These are phyloP conservation scores for Amanita subjunquillea DNA, from an alignment of 768 basidiomycete species.

Conservation along the genomic window DNA sequence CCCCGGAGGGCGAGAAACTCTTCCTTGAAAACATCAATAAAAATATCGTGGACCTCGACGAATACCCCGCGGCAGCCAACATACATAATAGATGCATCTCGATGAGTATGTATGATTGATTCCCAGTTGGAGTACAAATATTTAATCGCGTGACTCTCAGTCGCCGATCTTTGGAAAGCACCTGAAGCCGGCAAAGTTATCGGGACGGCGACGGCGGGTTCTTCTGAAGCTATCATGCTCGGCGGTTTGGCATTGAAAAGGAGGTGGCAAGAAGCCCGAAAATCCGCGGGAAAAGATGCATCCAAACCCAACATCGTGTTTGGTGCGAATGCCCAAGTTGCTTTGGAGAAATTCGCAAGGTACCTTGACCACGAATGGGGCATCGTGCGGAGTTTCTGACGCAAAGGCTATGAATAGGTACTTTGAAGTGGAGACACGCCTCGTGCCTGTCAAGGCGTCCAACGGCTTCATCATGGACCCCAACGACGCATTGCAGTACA, in stretches of 20 bases:
- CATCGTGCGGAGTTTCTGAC: neutral
- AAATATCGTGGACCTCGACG: conserved; percentile 59
- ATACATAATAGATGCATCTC: conserved; percentile 46
- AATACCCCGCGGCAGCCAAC: conserved; percentile 46
- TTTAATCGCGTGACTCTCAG: conserved; percentile 13
- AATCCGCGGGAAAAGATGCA: conserved; percentile 44
- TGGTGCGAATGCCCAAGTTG: conserved; percentile 53
- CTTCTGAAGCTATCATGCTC: conserved; percentile 61
- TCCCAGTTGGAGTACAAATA: neutral
- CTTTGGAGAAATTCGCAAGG: conserved; percentile 57
- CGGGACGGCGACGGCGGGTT: conserved; percentile 57
- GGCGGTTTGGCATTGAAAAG: conserved; percentile 64
- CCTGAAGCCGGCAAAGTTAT: conserved; percentile 44
- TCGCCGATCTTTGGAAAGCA: conserved; percentile 56
- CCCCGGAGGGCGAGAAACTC: conserved; percentile 39
- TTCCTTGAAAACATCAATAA: conserved; percentile 57
- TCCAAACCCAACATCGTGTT: conserved; percentile 50
- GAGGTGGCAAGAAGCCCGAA: conserved; percentile 54
- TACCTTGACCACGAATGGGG: conserved; percentile 6
- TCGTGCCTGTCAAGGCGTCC: conserved; percentile 34
- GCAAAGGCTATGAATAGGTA: conserved; percentile 21
- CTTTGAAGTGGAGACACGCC: conserved; percentile 52
- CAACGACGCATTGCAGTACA: conserved; percentile 42
- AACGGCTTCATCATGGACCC: conserved; percentile 45
- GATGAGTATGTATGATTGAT: conserved; percentile 31